These are phyloP conservation scores for Diaporthe ampelina DNA, from an alignment of 2,329 filamentous ascomycete species.

Conservation along the genomic window DNA sequence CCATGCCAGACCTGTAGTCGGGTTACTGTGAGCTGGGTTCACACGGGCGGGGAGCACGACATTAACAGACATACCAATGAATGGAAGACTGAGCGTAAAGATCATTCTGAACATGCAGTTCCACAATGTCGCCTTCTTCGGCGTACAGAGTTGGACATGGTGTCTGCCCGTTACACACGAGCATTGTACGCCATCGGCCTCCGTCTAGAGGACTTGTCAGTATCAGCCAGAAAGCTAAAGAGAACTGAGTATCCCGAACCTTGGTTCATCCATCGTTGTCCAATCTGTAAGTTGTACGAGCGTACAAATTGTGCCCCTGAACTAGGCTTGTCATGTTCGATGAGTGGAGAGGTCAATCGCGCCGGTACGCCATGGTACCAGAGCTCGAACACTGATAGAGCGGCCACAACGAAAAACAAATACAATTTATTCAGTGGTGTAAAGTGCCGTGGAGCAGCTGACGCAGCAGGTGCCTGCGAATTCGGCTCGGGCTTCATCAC, in stretches of 20 bases:
- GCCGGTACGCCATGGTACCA: conserved; percentile 11
- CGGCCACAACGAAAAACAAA: neutral
- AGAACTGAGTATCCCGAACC: neutral
- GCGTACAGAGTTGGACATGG: conserved; percentile 41
- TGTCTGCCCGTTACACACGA: conserved; percentile 42
- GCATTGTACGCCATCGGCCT: conserved; percentile 41
- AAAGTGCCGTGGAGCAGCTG: neutral
- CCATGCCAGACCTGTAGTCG: conserved; percentile 32
- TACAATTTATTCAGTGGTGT: neutral
- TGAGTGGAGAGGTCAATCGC: neutral
- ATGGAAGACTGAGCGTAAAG: conserved; percentile 42
- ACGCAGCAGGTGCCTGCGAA: too few relatives aligned
- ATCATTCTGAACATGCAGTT: conserved; percentile 41
- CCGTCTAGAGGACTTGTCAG: conserved; percentile 38
- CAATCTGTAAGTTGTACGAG: conserved; percentile 18
- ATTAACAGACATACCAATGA: conserved; percentile 36
- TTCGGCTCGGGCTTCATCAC: neutral
- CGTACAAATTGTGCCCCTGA: neutral
- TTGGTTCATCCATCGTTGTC: conserved; percentile 31
- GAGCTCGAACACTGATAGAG: neutral
- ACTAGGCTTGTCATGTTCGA: neutral
- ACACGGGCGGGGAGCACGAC: neutral
- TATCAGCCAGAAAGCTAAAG: neutral
- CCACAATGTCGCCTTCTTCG: conserved; percentile 42
- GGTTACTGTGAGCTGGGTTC: neutral